These are phyloP conservation scores for Aspergillus sp. DNA, from an alignment of 2,329 filamentous ascomycete genomes.

Conservation along the genomic window DNA sequence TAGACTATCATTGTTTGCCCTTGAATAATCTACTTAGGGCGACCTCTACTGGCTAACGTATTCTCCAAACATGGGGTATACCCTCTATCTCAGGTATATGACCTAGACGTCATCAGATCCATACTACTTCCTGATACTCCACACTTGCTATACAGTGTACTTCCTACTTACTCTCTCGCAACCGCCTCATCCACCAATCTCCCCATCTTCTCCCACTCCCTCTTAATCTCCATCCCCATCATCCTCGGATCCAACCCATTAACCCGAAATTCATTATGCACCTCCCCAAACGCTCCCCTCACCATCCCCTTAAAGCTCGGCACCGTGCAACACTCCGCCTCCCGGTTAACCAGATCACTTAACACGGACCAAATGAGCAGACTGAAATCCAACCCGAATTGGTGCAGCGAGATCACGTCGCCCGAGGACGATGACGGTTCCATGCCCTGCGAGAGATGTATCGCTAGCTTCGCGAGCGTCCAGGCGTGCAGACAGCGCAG, in stretches of 20 bases:
- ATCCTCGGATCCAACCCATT: constrained; percentile 27
- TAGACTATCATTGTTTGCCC: background rate
- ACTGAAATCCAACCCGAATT: constrained; percentile 29
- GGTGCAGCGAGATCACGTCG: constrained; percentile 16
- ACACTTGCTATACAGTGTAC: background rate
- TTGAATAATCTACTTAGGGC: background rate
- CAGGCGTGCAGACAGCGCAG: constrained; percentile 52
- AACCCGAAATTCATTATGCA: constrained; percentile 26
- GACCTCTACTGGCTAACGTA: background rate
- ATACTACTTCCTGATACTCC: background rate
- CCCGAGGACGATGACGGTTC: constrained; percentile 10
- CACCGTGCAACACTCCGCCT: constrained; percentile 27
- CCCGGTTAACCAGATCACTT: constrained; percentile 24
- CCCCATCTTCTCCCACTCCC: constrained; percentile 53
- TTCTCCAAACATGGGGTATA: no score
- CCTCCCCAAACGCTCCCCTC: constrained; percentile 24
- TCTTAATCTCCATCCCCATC: constrained; percentile 24
- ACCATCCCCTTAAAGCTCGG: constrained; percentile 31
- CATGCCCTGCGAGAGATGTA: constrained; percentile 26
- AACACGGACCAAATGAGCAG: constrained; percentile 37
- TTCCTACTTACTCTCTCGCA: constrained; percentile 21
- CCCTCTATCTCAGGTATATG: no score
- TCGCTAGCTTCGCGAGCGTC: constrained; percentile 32
- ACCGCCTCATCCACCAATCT: constrained; percentile 26
- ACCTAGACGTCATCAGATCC: no score